Percentiles rank a stretch among this genome's conserved stretches.
Evolutionary conservation across 2,329 filamentous ascomycete genomes (phyloP).

Genomic region (Paecilomyces variotii): DNA sequence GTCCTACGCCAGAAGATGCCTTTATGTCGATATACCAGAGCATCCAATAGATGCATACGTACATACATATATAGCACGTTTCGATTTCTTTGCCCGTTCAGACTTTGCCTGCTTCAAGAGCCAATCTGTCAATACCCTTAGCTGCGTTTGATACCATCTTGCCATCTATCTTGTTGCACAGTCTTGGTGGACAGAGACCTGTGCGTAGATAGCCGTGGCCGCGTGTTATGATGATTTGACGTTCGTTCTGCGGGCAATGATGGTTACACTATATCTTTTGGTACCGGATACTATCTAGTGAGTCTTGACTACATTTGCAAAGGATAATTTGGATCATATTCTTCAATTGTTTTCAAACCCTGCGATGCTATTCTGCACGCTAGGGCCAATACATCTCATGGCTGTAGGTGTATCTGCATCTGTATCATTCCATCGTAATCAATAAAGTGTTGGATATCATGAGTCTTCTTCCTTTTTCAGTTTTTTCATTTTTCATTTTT

Average conservation of each 20-base stretch:
- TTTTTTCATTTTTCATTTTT: no score
- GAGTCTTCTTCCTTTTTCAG: neutral
- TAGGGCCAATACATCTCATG: neutral
- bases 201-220: no score
- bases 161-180: no score
- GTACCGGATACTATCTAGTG: no score
- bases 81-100: neutral
- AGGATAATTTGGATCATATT: neutral
- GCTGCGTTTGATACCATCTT: no score
- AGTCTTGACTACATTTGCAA: neutral
- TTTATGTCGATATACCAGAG: slow-evolving; percentile 14
- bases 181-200: no score
- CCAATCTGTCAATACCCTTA: neutral
- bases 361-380: neutral
- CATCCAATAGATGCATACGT: neutral
- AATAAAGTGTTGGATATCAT: neutral
- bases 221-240: no score
- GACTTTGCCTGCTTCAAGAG: neutral
- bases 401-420: neutral
- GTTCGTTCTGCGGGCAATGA: no score
- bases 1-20: slow-evolving; percentile 20
- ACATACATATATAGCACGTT: neutral
- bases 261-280: no score
- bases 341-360: neutral
- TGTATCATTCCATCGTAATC: neutral